Base-by-base conservation (phyloP, 176 grass and related monocot species). In the Chloris gayana region DNA sequence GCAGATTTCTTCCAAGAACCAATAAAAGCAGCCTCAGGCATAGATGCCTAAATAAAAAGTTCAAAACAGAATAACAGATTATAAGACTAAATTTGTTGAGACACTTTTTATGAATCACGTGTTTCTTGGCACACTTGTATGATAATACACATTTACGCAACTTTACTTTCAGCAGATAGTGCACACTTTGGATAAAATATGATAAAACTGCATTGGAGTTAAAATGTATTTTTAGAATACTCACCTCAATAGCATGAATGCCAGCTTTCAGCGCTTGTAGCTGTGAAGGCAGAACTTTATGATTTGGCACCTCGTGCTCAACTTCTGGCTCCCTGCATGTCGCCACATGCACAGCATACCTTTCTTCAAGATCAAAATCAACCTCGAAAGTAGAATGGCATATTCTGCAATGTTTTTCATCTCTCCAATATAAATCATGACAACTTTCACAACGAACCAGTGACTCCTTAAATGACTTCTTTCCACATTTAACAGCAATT, bases 361-460 rank as follows among this genome's bases (percentile, higher is more conserved):
- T 91, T 89, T 95, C 96, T 89, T 99, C 96, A 39, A 95, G 92
- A 56, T 95, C 96, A 84, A 99, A 93, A 91, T 88, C 85, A 74
- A 99, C 89, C 69, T 99, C 90, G 57, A 99, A 99, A 33, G 90
- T 99, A 66, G 88, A 83, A 72, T 99, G 96, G 61, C 96, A 99
- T 86, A 82, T 88, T 80, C 93, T 95, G 60, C 96, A 99, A 89
- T 99, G 96, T 59, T 99, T 99, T 86, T 95, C 96, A 81, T 95
- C 96, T 91, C 93, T 93, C 96, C 96, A 99, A 59, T 91, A 99
- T 61, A 99, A 87, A 84, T 99, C 88, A 89, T 91, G 92, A 69
- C 93, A 99, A 83, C 79, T 85, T 79, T 86, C 90, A 87, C 96
- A 99, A 72, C 47, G 88, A 72, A 90, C 75, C 21, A 88, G 86